These are phyloP conservation scores for Penicillium subrubescens DNA, from an alignment of 495 filamentous ascomycete species.

Conservation along the genomic window DNA sequence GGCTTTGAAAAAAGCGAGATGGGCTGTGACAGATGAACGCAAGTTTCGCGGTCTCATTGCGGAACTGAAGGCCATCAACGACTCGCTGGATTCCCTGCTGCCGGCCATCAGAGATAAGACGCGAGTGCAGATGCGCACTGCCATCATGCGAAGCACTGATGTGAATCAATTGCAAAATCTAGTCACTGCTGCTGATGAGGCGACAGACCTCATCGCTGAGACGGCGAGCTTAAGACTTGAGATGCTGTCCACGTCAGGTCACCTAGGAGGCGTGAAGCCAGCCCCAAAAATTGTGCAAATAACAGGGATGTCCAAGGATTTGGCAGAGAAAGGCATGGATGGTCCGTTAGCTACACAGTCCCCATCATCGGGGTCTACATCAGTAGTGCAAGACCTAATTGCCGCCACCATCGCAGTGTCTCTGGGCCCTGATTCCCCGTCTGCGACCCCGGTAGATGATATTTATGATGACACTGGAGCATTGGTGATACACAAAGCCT, in stretches of 20 bases:
- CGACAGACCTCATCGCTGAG: conserved; percentile 3
- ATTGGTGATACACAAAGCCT: background rate
- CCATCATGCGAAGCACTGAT: conserved; percentile 1
- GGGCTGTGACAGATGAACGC: conserved; percentile 5
- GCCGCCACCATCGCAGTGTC: background rate
- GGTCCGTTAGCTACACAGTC: background rate
- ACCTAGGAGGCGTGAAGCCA: background rate
- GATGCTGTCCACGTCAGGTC: conserved; percentile 2
- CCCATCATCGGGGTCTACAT: background rate
- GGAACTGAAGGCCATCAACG: conserved; percentile 4
- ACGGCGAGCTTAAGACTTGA: conserved; percentile 6
- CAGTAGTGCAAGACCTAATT: background rate
- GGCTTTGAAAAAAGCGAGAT: conserved; percentile 1
- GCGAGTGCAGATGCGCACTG: conserved; percentile 1
- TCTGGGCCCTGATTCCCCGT: background rate
- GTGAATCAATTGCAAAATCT: conserved; percentile 1
- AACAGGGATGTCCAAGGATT: background rate
- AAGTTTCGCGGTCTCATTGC: conserved; percentile 3
- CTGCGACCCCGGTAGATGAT: background rate
- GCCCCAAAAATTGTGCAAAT: background rate
- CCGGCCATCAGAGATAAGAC: background rate
- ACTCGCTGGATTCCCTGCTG: background rate
- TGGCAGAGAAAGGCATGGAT: no score
- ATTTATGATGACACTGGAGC: background rate
- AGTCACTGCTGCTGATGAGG: conserved; percentile 1